Evolutionary conservation across 2,329 filamentous ascomycete species (phyloP).

Genomic region (Monosporascus sp.): DNA sequence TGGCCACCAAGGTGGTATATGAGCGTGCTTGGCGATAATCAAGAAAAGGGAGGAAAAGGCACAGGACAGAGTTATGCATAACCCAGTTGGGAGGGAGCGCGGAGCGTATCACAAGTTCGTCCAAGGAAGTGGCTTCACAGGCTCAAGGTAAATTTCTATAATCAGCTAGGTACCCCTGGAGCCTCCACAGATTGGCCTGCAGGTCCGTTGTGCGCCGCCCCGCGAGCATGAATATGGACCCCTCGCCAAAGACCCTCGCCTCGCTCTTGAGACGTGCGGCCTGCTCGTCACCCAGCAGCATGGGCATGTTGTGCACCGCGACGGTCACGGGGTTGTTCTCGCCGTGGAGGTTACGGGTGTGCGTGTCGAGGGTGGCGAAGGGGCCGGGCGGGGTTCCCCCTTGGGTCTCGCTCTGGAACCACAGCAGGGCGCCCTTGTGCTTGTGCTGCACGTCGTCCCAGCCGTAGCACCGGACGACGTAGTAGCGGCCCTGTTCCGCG

Average conservation of each 20-base stretch:
- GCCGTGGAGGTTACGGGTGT: conserved; percentile 20
- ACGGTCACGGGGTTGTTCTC: conserved; percentile 33
- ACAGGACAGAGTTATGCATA: no score
- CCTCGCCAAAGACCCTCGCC: conserved; percentile 29
- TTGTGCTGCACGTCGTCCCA: conserved; percentile 40
- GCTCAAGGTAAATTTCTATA: conserved; percentile 5
- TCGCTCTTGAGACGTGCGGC: conserved; percentile 33
- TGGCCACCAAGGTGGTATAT: no score
- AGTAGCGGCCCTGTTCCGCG: conserved; percentile 25
- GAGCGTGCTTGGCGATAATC: no score
- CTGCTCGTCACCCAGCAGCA: conserved; percentile 46
- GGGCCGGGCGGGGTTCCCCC: conserved; percentile 24
- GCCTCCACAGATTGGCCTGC: conserved; percentile 51
- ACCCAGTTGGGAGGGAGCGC: no score
- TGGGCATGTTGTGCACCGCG: conserved; percentile 48
- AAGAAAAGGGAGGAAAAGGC: no score
- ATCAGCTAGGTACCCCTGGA: conserved; percentile 49
- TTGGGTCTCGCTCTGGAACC: conserved; percentile 23
- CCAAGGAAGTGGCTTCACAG: no score
- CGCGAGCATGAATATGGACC: conserved; percentile 39
- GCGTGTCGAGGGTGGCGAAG: conserved; percentile 40
- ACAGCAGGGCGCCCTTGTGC: conserved; percentile 43
- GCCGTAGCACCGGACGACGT: conserved; percentile 36
- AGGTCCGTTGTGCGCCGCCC: conserved; percentile 37
- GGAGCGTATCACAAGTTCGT: no score